A percentile compares a stretch with the other conserved stretches of the same genome.
These are phyloP conservation scores for Pichia californica DNA, from an alignment of 805 yeast genomes.

Conservation along the genomic window DNA sequence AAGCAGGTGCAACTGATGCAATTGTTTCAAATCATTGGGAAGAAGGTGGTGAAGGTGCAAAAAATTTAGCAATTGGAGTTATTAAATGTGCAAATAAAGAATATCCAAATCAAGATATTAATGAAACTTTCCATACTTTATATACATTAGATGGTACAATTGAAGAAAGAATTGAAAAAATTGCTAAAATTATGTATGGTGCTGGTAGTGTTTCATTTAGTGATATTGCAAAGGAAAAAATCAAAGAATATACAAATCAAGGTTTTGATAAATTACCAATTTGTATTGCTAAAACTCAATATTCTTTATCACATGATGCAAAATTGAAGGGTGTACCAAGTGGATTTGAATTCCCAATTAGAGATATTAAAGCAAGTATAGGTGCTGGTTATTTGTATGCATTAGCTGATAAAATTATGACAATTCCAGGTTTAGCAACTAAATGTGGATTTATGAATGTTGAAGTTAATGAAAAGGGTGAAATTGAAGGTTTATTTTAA, in stretches of 20 bases:
- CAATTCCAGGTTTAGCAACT: conserved; percentile 96
- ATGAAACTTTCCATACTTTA: conserved; percentile 50
- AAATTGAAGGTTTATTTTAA: conserved; percentile 86
- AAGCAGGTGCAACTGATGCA: conserved; percentile 93
- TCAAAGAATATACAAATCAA: conserved; percentile 74
- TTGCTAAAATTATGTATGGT: conserved; percentile 89
- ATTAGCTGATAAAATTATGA: conserved; percentile 92
- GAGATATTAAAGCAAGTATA: conserved; percentile 88
- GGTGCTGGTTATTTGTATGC: conserved; percentile 98
- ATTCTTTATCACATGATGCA: conserved; percentile 92
- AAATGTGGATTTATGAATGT: conserved; percentile 96
- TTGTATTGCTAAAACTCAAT: conserved; percentile 97
- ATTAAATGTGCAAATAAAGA: conserved; percentile 54
- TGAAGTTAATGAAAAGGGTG: conserved; percentile 84
- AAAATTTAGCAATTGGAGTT: conserved; percentile 78
- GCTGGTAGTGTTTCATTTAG: conserved; percentile 78
- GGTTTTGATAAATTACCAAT: conserved; percentile 90
- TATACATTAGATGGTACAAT: conserved; percentile 66
- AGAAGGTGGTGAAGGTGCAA: conserved; percentile 88
- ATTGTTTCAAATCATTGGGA: conserved; percentile 93
- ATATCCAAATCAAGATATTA: conserved; percentile 29
- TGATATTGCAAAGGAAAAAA: conserved; percentile 74
- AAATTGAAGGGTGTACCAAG: conserved; percentile 90
- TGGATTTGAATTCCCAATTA: conserved; percentile 88
- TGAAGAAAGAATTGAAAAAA: conserved; percentile 70